Percentiles rank a stretch among this genome's conserved stretches.
phyloP scores from a whole-genome alignment of 129 eudicot species.

The Flaveria linearis region DNA sequence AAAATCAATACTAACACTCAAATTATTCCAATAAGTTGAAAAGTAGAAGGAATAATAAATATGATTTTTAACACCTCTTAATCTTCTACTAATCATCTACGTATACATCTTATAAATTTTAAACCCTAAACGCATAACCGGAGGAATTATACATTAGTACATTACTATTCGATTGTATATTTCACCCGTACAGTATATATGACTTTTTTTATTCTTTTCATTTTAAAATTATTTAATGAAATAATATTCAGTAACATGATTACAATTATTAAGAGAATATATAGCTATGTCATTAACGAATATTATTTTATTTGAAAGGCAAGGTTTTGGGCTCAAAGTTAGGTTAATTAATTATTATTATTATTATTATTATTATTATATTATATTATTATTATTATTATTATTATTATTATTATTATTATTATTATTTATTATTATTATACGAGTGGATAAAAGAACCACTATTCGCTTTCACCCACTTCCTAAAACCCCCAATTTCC shows the following conservation, averaged over 20 bases:
- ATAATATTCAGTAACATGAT: background rate
- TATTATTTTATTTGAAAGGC: background rate
- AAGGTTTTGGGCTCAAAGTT: background rate
- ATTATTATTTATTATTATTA: background rate
- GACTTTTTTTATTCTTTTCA: background rate
- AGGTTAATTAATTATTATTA: background rate
- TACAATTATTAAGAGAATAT: background rate
- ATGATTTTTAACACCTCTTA: background rate
- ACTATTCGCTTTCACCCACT: constrained; percentile 39
- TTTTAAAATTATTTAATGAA: background rate
- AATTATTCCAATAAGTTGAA: background rate
- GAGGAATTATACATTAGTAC: too few species aligned
- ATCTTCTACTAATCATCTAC: too few species aligned
- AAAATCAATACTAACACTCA: background rate
- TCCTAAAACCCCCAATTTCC: constrained; percentile 44
- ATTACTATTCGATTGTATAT: too few species aligned
- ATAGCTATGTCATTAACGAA: background rate
- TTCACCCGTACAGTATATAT: too few species aligned
- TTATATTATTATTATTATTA: too few species aligned
- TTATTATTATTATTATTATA: too few species aligned
- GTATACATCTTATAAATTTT: too few species aligned
- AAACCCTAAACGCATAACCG: too few species aligned
- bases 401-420: too few species aligned
- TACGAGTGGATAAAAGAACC: constrained; percentile 62
- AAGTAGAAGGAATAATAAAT: background rate